A percentile compares a stretch with the other conserved stretches of the same genome.
Conservation (phyloP, 148 eudicot species). For the Rhododendron molle region DNA sequence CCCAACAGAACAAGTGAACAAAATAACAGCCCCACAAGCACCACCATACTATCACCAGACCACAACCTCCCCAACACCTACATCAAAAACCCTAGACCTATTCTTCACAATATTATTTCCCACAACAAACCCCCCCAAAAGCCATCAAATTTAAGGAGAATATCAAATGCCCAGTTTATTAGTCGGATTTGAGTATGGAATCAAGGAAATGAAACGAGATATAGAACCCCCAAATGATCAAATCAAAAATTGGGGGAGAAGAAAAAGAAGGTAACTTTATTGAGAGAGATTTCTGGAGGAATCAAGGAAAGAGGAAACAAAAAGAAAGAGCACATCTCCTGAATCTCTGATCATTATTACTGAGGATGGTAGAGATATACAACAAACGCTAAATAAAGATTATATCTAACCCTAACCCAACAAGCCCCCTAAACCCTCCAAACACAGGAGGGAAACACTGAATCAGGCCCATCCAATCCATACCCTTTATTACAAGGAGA, state of each 20-base stretch:
- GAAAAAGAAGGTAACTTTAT: not conserved
- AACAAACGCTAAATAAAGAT: slow-evolving; percentile 19
- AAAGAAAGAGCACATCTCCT: not conserved
- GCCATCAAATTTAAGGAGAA: not conserved
- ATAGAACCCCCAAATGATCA: not conserved
- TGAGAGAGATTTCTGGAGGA: not conserved
- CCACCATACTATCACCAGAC: slow-evolving; percentile 14
- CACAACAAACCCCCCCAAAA: slow-evolving; percentile 1
- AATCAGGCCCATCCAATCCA: slow-evolving; percentile 29
- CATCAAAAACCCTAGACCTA: slow-evolving; percentile 13
- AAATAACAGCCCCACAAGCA: slow-evolving; percentile 6
- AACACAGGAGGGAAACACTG: slow-evolving; percentile 22
- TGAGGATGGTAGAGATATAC: not conserved
- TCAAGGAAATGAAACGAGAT: slow-evolving; percentile 8
- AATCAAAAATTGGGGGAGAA: not conserved
- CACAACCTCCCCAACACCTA: slow-evolving; percentile 8
- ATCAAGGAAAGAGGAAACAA: slow-evolving; percentile 1
- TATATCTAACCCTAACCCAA: slow-evolving; percentile 30
- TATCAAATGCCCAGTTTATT: slow-evolving; percentile 6
- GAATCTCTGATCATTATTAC: not conserved
- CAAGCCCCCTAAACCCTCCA: slow-evolving; percentile 21
- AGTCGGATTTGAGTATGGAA: not conserved
- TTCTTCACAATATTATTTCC: slow-evolving; percentile 5
- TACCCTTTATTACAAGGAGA: slow-evolving; percentile 4
- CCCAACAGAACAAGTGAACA: slow-evolving; percentile 10